Conservation (phyloP, 1,284 basidiomycete genomes). For the Puccinia novopanici region DNA sequence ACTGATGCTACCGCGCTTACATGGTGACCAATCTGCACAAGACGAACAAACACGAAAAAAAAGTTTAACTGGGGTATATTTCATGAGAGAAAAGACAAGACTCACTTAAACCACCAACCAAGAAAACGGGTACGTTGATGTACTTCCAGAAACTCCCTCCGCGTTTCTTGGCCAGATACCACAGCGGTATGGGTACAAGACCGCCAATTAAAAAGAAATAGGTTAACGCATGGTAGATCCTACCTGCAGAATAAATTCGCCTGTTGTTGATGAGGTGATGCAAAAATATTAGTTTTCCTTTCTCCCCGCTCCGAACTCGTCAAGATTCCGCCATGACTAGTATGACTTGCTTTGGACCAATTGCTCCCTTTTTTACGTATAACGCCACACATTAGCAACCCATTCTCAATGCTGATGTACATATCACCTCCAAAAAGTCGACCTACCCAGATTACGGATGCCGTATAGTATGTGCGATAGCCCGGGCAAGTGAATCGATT, state of each 20-base stretch:
- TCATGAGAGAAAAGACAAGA: neutral
- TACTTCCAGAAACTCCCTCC: slow-evolving; percentile 37
- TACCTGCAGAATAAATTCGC: slow-evolving; percentile 43
- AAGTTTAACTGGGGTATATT: neutral
- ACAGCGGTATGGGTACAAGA: slow-evolving; percentile 32
- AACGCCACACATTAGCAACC: neutral
- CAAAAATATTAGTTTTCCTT: neutral
- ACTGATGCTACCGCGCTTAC: slow-evolving; percentile 13
- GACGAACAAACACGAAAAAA: no score
- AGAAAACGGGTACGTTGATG: slow-evolving; percentile 41
- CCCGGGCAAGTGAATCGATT: slow-evolving; percentile 45
- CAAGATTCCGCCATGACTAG: neutral
- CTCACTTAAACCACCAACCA: slow-evolving; percentile 35
- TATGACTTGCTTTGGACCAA: slow-evolving; percentile 41
- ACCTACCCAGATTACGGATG: slow-evolving; percentile 50
- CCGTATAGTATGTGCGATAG: slow-evolving; percentile 35
- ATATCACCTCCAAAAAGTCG: no score
- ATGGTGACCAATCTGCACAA: slow-evolving; percentile 39
- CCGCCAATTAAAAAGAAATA: slow-evolving; percentile 43
- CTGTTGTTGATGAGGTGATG: neutral
- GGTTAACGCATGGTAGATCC: slow-evolving; percentile 23
- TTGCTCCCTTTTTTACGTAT: slow-evolving; percentile 19
- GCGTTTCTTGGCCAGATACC: slow-evolving; percentile 44
- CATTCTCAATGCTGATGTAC: neutral
- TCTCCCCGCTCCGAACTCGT: no score